Percentiles rank a stretch among this genome's conserved stretches.
phyloP scores from a whole-genome alignment of 169 alveolate genomes.

The Eimeria maxima region DNA sequence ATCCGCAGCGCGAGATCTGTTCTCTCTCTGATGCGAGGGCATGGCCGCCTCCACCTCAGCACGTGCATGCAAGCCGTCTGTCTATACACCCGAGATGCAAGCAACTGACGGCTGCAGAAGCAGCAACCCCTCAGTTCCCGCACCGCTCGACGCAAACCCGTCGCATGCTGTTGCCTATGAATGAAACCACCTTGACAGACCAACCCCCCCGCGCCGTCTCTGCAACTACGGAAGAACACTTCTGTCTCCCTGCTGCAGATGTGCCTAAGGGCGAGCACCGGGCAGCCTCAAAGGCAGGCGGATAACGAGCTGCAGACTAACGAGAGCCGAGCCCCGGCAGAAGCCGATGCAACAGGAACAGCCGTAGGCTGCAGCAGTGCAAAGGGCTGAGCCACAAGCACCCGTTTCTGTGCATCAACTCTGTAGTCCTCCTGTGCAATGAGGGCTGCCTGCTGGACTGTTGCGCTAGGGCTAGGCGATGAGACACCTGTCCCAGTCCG shows the following conservation, averaged over 20 bases:
- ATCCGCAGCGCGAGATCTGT: constrained; percentile 57
- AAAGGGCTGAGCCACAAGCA: constrained; percentile 31
- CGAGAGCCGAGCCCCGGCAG: constrained; percentile 25
- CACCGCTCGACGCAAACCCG: constrained; percentile 36
- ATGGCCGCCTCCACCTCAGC: constrained; percentile 59
- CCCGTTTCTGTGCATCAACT: constrained; percentile 7
- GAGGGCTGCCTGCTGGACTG: neutral
- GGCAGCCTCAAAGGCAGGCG: constrained; percentile 10
- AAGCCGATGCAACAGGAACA: neutral
- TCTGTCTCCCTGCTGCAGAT: constrained; percentile 13
- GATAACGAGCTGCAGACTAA: neutral
- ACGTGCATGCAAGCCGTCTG: constrained; percentile 32
- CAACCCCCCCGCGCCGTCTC: constrained; percentile 32
- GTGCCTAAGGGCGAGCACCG: neutral
- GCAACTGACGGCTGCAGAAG: constrained; percentile 66
- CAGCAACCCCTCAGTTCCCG: constrained; percentile 74
- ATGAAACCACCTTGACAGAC: neutral
- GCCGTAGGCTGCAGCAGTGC: constrained; percentile 39
- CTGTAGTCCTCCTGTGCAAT: constrained; percentile 3
- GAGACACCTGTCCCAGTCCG: constrained; percentile 64
- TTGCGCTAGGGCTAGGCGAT: constrained; percentile 11
- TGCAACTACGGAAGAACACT: constrained; percentile 1
- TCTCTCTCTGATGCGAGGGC: constrained; percentile 71
- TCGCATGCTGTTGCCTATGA: constrained; percentile 53
- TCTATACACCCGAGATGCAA: constrained; percentile 55